Evolutionary conservation across 768 basidiomycete species (phyloP), one percentile per base, ranked within the genome.

Genomic region (Pleurotus pulmonarius): DNA sequence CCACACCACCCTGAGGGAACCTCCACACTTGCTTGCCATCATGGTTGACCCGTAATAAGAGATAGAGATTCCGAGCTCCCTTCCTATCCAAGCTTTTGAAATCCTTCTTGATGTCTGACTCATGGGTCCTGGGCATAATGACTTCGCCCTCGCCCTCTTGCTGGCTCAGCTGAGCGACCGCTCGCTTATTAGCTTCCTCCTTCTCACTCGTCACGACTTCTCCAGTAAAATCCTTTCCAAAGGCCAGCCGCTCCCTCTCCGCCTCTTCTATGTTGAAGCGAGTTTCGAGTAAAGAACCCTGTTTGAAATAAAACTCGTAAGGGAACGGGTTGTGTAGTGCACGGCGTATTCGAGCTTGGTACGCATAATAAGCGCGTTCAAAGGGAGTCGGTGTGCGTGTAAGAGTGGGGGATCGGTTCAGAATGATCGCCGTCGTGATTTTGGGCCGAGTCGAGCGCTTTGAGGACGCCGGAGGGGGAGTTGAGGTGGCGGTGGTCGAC

Each of bases 221-320:
- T 51, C 70, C 62, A 12, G 76, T 79, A 61, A 90, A 84, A 3
- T 70, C 73, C 0, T 78, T 73, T 0, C 94, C 93, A 69, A 93
- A 98, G 0, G 88, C 86, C 52, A 78, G 75, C 39, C 76, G 73
- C 64, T 94, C 92, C 49, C 90, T 81, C 58, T 78, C 74, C 46
- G 83, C 80, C 64, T 94, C 88, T 66, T 94, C 88, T 49, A 83
- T 70, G 47, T 79, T 85, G 71, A 93, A 96, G 39, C 89, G 82
- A 12, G 85, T 83, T 68, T 94, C 88, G 26, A 94, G 81, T 13
- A 91, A 77, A 0, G 94, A 90, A 7, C 94, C 94, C 49, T 86
- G 86, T 72, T 94, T 94, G 80, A 96, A 96, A 75, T 95, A 98
- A 72, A 96, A 93, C 46, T 94, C 87, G 57, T 83, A 77, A 15